Evolutionary conservation across 345 rosid species (phyloP), one percentile per base, ranked within the genome.

Genomic region (Brassica napus): DNA sequence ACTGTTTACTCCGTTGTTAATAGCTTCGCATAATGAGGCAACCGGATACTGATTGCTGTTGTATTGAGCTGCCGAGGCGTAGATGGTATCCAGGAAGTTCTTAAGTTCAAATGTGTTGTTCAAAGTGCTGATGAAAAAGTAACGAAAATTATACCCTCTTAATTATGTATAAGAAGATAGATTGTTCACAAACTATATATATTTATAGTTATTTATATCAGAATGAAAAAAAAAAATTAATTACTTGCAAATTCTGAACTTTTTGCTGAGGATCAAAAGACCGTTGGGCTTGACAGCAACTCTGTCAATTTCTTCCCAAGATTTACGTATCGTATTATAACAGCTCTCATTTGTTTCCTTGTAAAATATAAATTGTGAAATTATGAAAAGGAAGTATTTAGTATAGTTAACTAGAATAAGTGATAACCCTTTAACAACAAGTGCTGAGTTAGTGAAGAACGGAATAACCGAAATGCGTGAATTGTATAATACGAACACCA

Each of bases 341-440:
- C 98, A 91, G 15, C 85, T 87, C 82, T 81, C 79, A 69, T 92
- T 91, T 0, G 86, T 77, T 80, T 84, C 86, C 96, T 92, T 82
- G 10, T 35, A 4, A 4, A 62, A n/a, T 14, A 62, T 8, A 60
- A 49, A n/a, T 23, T 7, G 24, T 6, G 30, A 52, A 31, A 10
- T 42, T 10, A 21, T 3, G 14, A 9, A 5, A 66, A 35, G 8
- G 0, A 6, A 59, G 24, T 16, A 3, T 52, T 11, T 8, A 4
- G 34, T 21, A 55, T 39, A 39, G 11, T 39, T 42, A 42, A 42
- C 12, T 42, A 11, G 52, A 42, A 42, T 42, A 26, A 26, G 30
- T 26, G 30, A 26, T 26, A 42, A 11, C 52, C 39, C 2, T 10
- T 42, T 42, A 42, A 11, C 52, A 42, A 42, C 12, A 42, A 42